Percentiles rank a stretch among this genome's conserved stretches.
These are phyloP conservation scores for Huntiella abstrusa DNA, from an alignment of 2,329 filamentous ascomycete species.

Conservation along the genomic window DNA sequence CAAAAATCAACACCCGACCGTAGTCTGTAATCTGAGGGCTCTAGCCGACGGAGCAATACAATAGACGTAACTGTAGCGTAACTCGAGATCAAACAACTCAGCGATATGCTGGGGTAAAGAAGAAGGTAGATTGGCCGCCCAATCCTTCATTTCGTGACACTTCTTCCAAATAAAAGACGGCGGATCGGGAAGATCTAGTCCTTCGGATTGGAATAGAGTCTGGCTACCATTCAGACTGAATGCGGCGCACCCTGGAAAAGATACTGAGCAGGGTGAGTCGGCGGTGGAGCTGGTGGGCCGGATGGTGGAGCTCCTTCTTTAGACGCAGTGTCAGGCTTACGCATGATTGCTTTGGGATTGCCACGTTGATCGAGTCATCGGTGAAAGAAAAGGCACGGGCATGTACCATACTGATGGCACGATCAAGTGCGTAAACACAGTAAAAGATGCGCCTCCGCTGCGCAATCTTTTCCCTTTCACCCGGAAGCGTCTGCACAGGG, in stretches of 20 bases:
- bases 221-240: constrained; percentile 86
- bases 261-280: constrained; percentile 48
- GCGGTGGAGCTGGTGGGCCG: constrained; percentile 25
- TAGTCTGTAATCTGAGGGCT: constrained; percentile 54
- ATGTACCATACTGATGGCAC: constrained; percentile 74
- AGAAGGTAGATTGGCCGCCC: constrained; percentile 59
- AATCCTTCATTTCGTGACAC: constrained; percentile 58
- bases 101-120: constrained; percentile 46
- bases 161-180: constrained; percentile 56
- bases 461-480: constrained; percentile 53
- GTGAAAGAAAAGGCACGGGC: constrained; percentile 83
- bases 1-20: constrained; percentile 65
- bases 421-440: constrained; percentile 78
- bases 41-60: constrained; percentile 65
- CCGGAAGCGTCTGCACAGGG: constrained; percentile 49
- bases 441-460: constrained; percentile 71
- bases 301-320: constrained; percentile 23
- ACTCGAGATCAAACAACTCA: constrained; percentile 68
- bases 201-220: constrained; percentile 62
- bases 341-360: constrained; percentile 39
- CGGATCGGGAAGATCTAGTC: constrained; percentile 47
- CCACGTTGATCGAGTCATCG: constrained; percentile 69
- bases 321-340: constrained; percentile 13
- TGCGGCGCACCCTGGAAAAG: constrained; percentile 67
- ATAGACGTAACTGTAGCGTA: constrained; percentile 81